Evolutionary conservation across 805 yeast species (phyloP).

Genomic region (Saccharomycopsis babjevae): DNA sequence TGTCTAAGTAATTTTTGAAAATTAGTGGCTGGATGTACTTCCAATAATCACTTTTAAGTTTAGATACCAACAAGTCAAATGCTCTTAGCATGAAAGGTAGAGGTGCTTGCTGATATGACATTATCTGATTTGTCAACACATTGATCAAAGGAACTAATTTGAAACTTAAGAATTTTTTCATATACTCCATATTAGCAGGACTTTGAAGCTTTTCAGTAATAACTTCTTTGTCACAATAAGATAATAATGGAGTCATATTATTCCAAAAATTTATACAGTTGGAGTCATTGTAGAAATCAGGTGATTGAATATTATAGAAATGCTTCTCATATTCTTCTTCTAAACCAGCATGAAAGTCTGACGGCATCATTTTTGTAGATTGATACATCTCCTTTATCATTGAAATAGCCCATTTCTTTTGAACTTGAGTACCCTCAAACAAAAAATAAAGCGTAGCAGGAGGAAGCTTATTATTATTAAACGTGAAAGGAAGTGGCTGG

Average conservation of each 20-base stretch:
- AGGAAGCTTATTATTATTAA: constrained; percentile 21
- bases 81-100: constrained; percentile 48
- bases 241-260: constrained; percentile 28
- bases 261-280: constrained; percentile 41
- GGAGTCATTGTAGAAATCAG: constrained; percentile 34
- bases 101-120: constrained; percentile 34
- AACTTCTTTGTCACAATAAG: constrained; percentile 27
- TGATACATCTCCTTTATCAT: constrained; percentile 22
- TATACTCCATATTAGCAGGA: constrained; percentile 23
- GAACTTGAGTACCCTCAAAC: constrained; percentile 41
- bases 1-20: constrained; percentile 47
- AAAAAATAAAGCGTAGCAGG: constrained; percentile 48
- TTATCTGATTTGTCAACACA: constrained; percentile 40
- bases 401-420: constrained; percentile 39
- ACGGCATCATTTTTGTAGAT: constrained; percentile 12
- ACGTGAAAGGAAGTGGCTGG: constrained; percentile 3
- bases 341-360: constrained; percentile 29
- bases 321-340: constrained; percentile 48
- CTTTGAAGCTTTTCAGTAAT: constrained; percentile 24
- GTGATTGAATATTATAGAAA: constrained; percentile 43
- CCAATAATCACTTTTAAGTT: constrained; percentile 46
- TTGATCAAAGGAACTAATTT: constrained; percentile 29
- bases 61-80: constrained; percentile 34
- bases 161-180: constrained; percentile 22
- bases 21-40: constrained; percentile 40